Evolutionary conservation across 2,329 filamentous ascomycete genomes (phyloP), one percentile per base, ranked within the genome.

Genomic region (Colletotrichum orbiculare): DNA sequence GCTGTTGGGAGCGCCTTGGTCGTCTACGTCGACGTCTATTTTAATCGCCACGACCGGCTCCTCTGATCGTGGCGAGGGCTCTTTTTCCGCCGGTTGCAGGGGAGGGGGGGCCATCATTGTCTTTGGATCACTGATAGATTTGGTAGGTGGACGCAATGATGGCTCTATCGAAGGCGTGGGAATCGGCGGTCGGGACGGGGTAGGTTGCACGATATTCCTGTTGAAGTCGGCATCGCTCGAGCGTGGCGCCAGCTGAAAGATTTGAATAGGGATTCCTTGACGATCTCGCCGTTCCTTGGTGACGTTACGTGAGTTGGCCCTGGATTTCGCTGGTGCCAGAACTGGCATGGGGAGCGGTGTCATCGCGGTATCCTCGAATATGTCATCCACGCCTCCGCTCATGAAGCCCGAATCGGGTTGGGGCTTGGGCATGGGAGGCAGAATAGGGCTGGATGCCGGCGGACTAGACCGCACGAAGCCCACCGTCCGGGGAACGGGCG

Each of bases 401-500:
- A 94, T 92, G 72, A 96, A 96, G 2, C 92, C 92, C 12, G 92
- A 94, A 73, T 97, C 93, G 8, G 83, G 83, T 68, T 89, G 83
- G 6, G 85, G 84, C 56, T 89, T 88, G 34, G 89, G 75, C 81
- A 90, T 89, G 0, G 87, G 86, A 8, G 88, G 88, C 54, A 94
- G 83, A 47, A 88, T 85, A 2, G 95, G 96, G 73, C 95, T 98
- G 2, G 94, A 97, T 34, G 90, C 87, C 35, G 88, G 87, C 5
- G 91, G 89, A 64, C 87, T 89, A 2, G 85, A 87, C 54, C 75
- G 82, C 37, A 84, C 79, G 69, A 82, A 88, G 47, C 82, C 77
- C 37, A 83, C 81, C 42, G 85, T 85, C 68, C 87, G 85, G 67
- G 94, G 88, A 1, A 96, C 84, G 1, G 96, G 96, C 12, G 95